Evolutionary conservation across 345 rosid species (phyloP).

Genomic region (Eucalyptus pauciflora): DNA sequence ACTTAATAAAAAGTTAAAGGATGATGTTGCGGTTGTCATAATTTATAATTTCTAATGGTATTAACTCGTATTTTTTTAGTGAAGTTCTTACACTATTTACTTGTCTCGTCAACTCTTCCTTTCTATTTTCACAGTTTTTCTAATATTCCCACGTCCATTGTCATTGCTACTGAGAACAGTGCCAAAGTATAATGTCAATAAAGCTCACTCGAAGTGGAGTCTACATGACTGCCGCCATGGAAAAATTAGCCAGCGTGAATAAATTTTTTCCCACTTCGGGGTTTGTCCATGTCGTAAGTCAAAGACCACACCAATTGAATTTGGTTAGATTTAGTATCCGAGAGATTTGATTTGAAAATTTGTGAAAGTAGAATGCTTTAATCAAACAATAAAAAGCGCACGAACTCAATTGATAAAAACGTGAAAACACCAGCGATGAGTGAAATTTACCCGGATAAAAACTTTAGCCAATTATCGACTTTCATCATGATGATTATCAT

Average conservation of each 20-base stretch:
- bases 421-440: background rate
- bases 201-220: background rate
- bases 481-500: background rate
- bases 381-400: background rate
- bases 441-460: background rate
- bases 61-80: too few relatives aligned
- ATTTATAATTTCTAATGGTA: too few relatives aligned
- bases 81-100: background rate
- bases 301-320: background rate
- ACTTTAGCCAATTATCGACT: background rate
- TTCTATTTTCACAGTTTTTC: background rate
- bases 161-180: background rate
- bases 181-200: background rate
- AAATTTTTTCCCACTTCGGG: background rate
- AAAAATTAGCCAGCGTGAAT: background rate
- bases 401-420: background rate
- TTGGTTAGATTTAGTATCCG: background rate
- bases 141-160: background rate
- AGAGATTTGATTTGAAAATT: background rate
- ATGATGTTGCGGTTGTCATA: fast-evolving
- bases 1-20: too few relatives aligned
- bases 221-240: background rate
- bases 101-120: background rate
- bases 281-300: background rate
- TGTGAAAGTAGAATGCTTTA: background rate